phyloP scores from a whole-genome alignment of 2,329 filamentous ascomycete species.

The Dothidotthia symphoricarpi region DNA sequence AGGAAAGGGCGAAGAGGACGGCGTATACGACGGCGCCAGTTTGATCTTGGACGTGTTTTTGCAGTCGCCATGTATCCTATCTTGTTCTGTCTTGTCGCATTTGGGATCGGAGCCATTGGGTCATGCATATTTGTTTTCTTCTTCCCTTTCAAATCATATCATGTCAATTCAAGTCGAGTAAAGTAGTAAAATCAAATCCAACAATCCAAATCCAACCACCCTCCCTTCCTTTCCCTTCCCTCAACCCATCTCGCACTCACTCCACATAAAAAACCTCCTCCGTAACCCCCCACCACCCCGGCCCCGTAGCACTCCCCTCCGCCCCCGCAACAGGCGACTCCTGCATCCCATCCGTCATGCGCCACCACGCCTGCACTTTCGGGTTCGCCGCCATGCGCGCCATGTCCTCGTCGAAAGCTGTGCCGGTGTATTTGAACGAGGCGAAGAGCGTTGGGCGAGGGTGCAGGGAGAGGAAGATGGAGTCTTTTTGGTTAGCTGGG shows the following conservation, averaged over 20 bases:
- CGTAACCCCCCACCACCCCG: slow-evolving; percentile 65
- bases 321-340: slow-evolving; percentile 56
- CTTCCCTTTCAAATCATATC: too few species aligned
- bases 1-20: too few species aligned
- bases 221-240: neutral
- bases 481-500: slow-evolving; percentile 49
- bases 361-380: slow-evolving; percentile 76
- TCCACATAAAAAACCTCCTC: slow-evolving; percentile 66
- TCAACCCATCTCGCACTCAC: slow-evolving; percentile 2
- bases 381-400: slow-evolving; percentile 69
- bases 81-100: too few species aligned
- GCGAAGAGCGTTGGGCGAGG: slow-evolving; percentile 65
- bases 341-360: slow-evolving; percentile 75
- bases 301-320: slow-evolving; percentile 23
- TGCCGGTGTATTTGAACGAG: slow-evolving; percentile 75
- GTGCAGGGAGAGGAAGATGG: slow-evolving; percentile 65
- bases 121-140: too few species aligned
- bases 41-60: too few species aligned
- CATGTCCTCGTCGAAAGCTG: slow-evolving; percentile 73
- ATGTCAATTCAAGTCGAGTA: too few species aligned
- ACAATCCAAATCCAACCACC: neutral
- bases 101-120: too few species aligned
- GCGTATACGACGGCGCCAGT: too few species aligned
- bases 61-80: too few species aligned
- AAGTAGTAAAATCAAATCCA: too few species aligned